Evolutionary conservation across 352 stramenopile genomes (phyloP).

Genomic region (Pythium periplocum): DNA sequence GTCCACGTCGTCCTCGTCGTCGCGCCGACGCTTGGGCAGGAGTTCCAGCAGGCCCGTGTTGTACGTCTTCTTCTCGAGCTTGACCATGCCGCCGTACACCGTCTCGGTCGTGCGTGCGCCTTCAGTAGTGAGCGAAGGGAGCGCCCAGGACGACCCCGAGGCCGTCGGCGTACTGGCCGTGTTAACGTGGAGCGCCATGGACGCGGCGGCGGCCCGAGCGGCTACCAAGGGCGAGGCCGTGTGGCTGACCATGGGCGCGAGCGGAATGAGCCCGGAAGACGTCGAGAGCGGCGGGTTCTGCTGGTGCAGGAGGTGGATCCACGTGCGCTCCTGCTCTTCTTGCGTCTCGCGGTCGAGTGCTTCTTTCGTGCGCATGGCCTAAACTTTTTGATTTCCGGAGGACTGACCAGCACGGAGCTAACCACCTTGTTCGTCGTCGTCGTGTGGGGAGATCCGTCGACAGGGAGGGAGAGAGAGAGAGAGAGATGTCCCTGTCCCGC

Average conservation of each 20-base stretch:
- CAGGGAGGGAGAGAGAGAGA: neutral
- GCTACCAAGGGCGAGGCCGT: conserved; percentile 16
- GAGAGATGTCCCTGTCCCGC: neutral
- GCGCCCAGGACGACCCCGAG: conserved; percentile 1
- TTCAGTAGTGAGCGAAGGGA: no score
- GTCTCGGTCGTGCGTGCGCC: neutral
- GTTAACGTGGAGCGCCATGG: conserved; percentile 15
- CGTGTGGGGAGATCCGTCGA: no score
- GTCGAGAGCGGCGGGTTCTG: conserved; percentile 32
- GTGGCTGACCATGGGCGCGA: conserved; percentile 14
- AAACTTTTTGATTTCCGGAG: neutral
- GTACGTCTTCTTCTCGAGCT: conserved; percentile 11
- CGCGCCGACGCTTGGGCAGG: conserved; percentile 11
- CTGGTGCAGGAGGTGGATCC: conserved; percentile 54
- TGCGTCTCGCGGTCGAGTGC: conserved; percentile 30
- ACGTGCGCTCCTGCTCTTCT: conserved; percentile 38
- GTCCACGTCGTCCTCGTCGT: conserved; percentile 10
- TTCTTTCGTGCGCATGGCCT: conserved; percentile 42
- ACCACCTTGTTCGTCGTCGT: no score
- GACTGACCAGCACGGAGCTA: no score
- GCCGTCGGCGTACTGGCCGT: neutral
- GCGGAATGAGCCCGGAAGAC: conserved; percentile 16
- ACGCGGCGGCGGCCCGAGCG: conserved; percentile 12
- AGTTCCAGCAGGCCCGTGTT: conserved; percentile 8
- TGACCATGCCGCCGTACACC: conserved; percentile 18